phyloP scores from a whole-genome alignment of 768 basidiomycete genomes.

The Hypsizygus marmoreus region DNA sequence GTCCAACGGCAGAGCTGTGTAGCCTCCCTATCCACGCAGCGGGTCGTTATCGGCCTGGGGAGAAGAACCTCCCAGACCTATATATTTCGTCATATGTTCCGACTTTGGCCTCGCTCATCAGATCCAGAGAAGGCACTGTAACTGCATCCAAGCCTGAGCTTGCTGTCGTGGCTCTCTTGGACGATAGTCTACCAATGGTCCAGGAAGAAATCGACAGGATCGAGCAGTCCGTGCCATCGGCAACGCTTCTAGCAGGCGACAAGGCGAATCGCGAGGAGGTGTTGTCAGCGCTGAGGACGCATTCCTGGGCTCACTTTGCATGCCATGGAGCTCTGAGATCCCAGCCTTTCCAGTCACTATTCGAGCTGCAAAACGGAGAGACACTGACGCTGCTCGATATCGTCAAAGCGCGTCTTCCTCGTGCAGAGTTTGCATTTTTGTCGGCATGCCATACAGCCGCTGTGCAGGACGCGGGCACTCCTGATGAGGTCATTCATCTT shows the following conservation, averaged over 20 bases:
- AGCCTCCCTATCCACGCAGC: slow-evolving; percentile 31
- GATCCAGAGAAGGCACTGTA: slow-evolving; percentile 10
- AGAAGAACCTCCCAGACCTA: slow-evolving; percentile 20
- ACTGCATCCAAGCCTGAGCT: background rate
- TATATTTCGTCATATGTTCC: slow-evolving; percentile 33
- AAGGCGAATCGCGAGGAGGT: slow-evolving; percentile 15
- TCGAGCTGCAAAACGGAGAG: slow-evolving; percentile 12
- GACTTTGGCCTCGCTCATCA: slow-evolving; percentile 28
- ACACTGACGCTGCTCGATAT: slow-evolving; percentile 9
- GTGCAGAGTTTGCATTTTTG: slow-evolving; percentile 19
- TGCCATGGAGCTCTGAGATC: slow-evolving; percentile 24
- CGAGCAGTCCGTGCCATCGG: background rate
- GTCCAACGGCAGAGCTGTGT: slow-evolving; percentile 24
- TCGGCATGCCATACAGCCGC: slow-evolving; percentile 17
- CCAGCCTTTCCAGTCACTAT: slow-evolving; percentile 17
- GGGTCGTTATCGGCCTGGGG: slow-evolving; percentile 11
- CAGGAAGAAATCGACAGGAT: slow-evolving; percentile 2
- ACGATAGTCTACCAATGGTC: slow-evolving; percentile 7
- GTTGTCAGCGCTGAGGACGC: slow-evolving; percentile 12
- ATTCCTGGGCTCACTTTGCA: slow-evolving; percentile 26
- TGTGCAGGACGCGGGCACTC: slow-evolving; percentile 1
- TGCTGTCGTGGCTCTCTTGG: slow-evolving; percentile 6
- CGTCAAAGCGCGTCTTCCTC: slow-evolving; percentile 3
- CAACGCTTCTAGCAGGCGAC: slow-evolving; percentile 7
- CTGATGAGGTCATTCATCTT: slow-evolving; percentile 33